Base-by-base conservation (phyloP, 257 asterid genomes). In the Primulina huaijiensis region DNA sequence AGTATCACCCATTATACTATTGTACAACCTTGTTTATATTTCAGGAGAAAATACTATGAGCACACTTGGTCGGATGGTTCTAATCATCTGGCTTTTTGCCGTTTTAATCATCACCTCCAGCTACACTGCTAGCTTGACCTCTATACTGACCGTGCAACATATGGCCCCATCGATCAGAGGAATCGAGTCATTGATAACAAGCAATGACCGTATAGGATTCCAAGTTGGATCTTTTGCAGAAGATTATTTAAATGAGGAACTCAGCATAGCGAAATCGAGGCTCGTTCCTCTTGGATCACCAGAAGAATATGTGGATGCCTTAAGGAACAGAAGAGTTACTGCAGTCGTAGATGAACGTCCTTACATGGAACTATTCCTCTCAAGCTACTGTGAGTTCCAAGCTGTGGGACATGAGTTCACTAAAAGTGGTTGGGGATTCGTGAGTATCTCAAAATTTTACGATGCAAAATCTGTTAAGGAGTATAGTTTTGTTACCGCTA, bases 91-190 rank as follows among this genome's bases (percentile, higher is more conserved):
- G 89, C 81, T 86, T 3, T 86, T 86, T 74, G 80, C 79, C 58
- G 81, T 84, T 53, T 67, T 86, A 66, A 87, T 86, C 50, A 74
- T 86, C 34, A 78, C 82, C 52, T 86, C 89, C 43, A 86, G 89
- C 78, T 86, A 86, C 75, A 86, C 89, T 17, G 87, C 92, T 3
- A 86, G 87, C 74, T 78, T 86, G 79, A 86, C 92, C n/a, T 83
- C 89, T 21, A 82, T 86, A 78, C 83, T 86, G 14, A 86, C 92
- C 9, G 85, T 82, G 3, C 87, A 82, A 63, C 89, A 78, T 75
- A 40, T 77, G 3, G 62, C 83, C 57, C 80, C 89, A 25, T 65
- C 90, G 14, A 80, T 85, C 64, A 85, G 74, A 4, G 88, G 90
- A 23, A 80, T 85, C 3, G 90, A 85, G 29, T 76, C 86, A 59